Conservation (phyloP, 768 basidiomycete species). For the Auriscalpium microsporum region DNA sequence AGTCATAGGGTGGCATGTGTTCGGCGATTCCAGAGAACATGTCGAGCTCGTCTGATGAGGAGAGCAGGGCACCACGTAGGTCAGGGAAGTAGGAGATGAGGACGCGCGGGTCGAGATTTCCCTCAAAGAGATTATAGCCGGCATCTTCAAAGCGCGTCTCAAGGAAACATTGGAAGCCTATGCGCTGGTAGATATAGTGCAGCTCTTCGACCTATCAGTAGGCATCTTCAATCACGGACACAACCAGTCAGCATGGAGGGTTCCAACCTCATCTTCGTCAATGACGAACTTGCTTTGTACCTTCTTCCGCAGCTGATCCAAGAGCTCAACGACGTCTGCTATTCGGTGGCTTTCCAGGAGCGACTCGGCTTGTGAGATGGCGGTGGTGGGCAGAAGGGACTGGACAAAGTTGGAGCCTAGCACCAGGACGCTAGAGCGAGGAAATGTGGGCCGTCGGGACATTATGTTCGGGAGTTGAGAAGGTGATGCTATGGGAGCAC, state of each 20-base stretch:
- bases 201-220: conserved; percentile 52
- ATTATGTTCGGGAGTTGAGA: background rate
- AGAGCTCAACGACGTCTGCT: conserved; percentile 54
- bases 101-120: conserved; percentile 77
- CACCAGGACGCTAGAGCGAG: conserved; percentile 61
- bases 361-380: conserved; percentile 65
- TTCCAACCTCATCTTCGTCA: conserved; percentile 46
- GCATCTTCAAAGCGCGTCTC: conserved; percentile 84
- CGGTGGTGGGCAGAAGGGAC: conserved; percentile 61
- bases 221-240: background rate
- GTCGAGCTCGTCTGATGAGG: conserved; percentile 45
- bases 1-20: conserved; percentile 57
- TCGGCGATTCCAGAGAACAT: conserved; percentile 71
- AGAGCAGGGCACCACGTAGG: conserved; percentile 59
- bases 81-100: conserved; percentile 75
- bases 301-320: conserved; percentile 52
- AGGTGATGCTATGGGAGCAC: background rate
- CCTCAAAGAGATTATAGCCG: conserved; percentile 66
- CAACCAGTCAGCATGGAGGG: conserved; percentile 5
- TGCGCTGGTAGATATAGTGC: conserved; percentile 69
- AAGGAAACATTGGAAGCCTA: conserved; percentile 70
- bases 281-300: conserved; percentile 42
- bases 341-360: conserved; percentile 57
- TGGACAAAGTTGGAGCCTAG: conserved; percentile 52
- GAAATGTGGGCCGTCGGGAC: conserved; percentile 33